These are phyloP conservation scores for Fusarium setosum DNA, from an alignment of 2,329 filamentous ascomycete species.

Conservation along the genomic window DNA sequence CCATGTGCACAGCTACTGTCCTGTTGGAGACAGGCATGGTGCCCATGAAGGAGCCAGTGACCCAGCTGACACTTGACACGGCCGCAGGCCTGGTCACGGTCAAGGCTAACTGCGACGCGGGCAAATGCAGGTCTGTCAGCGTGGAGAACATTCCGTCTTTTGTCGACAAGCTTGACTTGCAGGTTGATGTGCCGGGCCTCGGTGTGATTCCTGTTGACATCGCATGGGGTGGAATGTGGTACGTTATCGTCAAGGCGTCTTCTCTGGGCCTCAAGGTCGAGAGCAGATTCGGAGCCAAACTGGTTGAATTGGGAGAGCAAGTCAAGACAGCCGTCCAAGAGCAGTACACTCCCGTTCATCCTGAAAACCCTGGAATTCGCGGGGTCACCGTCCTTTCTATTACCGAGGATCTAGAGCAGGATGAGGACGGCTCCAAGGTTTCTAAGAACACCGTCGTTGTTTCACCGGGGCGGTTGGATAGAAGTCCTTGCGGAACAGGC, in stretches of 20 bases:
- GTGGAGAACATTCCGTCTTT: constrained; percentile 60
- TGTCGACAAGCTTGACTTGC: constrained; percentile 52
- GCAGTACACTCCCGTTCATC: constrained; percentile 53
- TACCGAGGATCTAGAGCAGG: constrained; percentile 47
- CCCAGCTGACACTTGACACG: constrained; percentile 54
- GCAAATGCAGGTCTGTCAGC: constrained; percentile 56
- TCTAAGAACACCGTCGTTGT: constrained; percentile 56
- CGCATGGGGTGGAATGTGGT: constrained; percentile 60
- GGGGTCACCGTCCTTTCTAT: constrained; percentile 54
- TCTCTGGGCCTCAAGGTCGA: constrained; percentile 49
- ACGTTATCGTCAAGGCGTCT: constrained; percentile 52
- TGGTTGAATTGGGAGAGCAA: constrained; percentile 55
- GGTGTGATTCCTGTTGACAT: constrained; percentile 55
- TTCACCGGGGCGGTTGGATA: constrained; percentile 56
- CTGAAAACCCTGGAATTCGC: constrained; percentile 53
- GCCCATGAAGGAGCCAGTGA: constrained; percentile 56
- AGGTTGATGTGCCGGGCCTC: constrained; percentile 53
- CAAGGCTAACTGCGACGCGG: constrained; percentile 53
- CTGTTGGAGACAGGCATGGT: constrained; percentile 60
- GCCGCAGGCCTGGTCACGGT: constrained; percentile 56
- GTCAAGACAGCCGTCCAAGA: constrained; percentile 54
- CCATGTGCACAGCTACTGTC: constrained; percentile 56
- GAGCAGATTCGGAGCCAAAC: constrained; percentile 41
- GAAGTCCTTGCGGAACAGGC: constrained; percentile 59
- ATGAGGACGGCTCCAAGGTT: constrained; percentile 35